phyloP scores from a whole-genome alignment of 140 eudicot species.

The Senecio squalidus region DNA sequence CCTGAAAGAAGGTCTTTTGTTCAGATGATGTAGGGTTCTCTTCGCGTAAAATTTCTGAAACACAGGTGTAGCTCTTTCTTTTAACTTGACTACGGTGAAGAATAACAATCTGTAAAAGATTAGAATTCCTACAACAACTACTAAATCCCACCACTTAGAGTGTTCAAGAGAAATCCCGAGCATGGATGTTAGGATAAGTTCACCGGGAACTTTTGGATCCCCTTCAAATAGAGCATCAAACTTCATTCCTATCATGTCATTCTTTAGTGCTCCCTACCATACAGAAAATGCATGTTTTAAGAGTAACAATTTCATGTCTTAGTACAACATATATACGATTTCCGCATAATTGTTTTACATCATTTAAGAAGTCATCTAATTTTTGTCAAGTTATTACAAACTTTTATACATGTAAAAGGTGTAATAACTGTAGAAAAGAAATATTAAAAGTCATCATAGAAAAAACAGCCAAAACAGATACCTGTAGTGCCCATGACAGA shows the following conservation, averaged over 20 bases:
- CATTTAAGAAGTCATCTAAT: background rate
- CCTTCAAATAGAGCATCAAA: slow-evolving; percentile 40
- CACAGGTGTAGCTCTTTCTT: slow-evolving; percentile 49
- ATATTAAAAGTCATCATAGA: no score
- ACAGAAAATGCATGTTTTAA: background rate
- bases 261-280: slow-evolving; percentile 49
- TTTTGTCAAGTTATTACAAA: background rate
- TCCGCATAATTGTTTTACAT: background rate
- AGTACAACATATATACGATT: background rate
- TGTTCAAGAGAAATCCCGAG: slow-evolving; percentile 38
- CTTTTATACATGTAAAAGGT: background rate
- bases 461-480: slow-evolving; percentile 5
- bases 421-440: no score
- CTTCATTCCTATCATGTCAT: slow-evolving; percentile 60
- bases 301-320: background rate
- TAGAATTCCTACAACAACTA: slow-evolving; percentile 32
- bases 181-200: slow-evolving; percentile 18
- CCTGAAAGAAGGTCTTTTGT: slow-evolving; percentile 37
- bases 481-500: slow-evolving; percentile 67
- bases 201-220: slow-evolving; percentile 46
- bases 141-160: slow-evolving; percentile 76
- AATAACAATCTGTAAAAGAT: slow-evolving; percentile 42
- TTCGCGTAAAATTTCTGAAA: slow-evolving; percentile 31
- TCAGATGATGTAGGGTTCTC: slow-evolving; percentile 36
- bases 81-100: slow-evolving; percentile 48